These are phyloP conservation scores for Kwoniella pini DNA, from an alignment of 768 basidiomycete genomes.

Conservation along the genomic window DNA sequence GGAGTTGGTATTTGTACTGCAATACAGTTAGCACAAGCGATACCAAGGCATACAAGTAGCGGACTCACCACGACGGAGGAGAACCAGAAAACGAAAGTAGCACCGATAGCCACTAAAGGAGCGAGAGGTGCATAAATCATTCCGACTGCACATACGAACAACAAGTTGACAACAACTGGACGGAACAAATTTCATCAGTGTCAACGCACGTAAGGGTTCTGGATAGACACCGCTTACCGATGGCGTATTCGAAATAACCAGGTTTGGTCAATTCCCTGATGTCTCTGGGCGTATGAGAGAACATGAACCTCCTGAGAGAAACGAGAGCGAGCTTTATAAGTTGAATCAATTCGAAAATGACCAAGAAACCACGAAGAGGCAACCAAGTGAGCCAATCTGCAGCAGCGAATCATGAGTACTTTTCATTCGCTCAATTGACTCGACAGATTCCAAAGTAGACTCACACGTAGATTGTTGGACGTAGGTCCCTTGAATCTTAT, in stretches of 20 bases:
- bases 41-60: background rate
- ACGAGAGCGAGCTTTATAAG: constrained; percentile 74
- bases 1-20: constrained; percentile 82
- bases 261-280: constrained; percentile 55
- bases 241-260: constrained; percentile 38
- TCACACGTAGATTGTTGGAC: constrained; percentile 66
- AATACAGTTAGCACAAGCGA: constrained; percentile 42
- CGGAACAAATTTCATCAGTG: constrained; percentile 46
- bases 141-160: constrained; percentile 91
- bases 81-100: constrained; percentile 80
- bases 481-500: constrained; percentile 78
- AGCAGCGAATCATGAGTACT: background rate
- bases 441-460: background rate
- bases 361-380: constrained; percentile 91
- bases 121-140: constrained; percentile 93
- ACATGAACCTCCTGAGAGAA: constrained; percentile 50
- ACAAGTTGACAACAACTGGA: constrained; percentile 55
- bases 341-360: constrained; percentile 92
- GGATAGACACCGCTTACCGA: constrained; percentile 23
- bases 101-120: constrained; percentile 81
- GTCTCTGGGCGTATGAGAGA: constrained; percentile 54
- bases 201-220: constrained; percentile 55
- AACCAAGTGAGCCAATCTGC: constrained; percentile 93
- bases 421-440: background rate
- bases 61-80: constrained; percentile 46